Conservation (phyloP, 108 stramenopile species). For the Cyclotella sp. region DNA sequence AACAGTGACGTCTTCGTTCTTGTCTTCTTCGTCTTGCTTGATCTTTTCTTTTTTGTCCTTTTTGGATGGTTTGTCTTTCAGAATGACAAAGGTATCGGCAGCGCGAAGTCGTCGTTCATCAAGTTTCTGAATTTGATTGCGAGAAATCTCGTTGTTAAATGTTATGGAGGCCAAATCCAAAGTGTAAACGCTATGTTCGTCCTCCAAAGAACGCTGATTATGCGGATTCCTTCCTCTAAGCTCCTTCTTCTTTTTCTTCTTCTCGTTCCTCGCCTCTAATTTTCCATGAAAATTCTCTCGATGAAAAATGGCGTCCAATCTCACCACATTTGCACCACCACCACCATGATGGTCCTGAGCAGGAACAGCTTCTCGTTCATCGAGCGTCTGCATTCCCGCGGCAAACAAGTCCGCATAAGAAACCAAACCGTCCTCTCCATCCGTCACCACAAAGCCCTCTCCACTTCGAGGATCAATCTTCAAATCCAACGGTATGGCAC, state of each 20-base stretch:
- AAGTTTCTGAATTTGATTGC: not conserved
- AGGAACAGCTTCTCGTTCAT: not conserved
- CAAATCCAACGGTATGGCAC: slow-evolving; percentile 28
- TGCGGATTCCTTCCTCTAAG: not conserved
- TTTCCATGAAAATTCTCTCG: not conserved
- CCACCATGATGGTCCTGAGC: not conserved
- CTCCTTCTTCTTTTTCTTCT: not conserved
- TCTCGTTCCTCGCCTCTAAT: not conserved
- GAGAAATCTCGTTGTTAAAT: not conserved
- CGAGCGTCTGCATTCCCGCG: not conserved
- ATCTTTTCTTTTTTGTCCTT: slow-evolving; percentile 7
- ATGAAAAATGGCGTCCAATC: not conserved
- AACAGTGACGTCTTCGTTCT: not conserved
- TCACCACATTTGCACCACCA: not conserved
- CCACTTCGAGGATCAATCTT: slow-evolving; percentile 15
- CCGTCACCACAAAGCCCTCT: not conserved
- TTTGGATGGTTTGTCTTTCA: slow-evolving; percentile 15
- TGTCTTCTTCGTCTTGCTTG: slow-evolving; percentile 15
- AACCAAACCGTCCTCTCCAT: slow-evolving; percentile 9
- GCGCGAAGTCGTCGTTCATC: not conserved
- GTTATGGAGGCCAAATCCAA: not conserved
- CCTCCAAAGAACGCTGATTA: not conserved
- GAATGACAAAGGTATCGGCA: slow-evolving; percentile 5
- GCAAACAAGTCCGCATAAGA: slow-evolving; percentile 20
- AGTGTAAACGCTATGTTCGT: not conserved